phyloP scores from a whole-genome alignment of 495 filamentous ascomycete genomes.

The Collariella sp. region DNA sequence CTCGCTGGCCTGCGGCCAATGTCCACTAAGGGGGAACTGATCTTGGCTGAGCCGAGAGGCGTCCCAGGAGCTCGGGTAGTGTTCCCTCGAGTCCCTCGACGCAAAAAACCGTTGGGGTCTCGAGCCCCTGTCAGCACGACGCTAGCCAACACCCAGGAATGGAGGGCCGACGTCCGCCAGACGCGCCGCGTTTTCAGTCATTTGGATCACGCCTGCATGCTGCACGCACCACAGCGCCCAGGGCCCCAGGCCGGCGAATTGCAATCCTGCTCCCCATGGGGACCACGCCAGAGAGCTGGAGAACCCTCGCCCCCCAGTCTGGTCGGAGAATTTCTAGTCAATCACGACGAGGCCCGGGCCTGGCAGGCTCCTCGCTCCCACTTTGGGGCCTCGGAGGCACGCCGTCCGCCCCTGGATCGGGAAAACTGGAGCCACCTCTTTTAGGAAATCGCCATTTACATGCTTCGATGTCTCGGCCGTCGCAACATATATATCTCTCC shows the following conservation, averaged over 20 bases:
- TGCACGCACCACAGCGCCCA: background rate
- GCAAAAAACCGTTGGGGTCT: constrained; percentile 4
- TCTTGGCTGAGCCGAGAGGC: background rate
- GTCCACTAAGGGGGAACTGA: background rate
- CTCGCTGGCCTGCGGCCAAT: background rate
- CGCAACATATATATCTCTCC: background rate
- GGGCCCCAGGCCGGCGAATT: constrained; percentile 2
- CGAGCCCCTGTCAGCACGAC: background rate
- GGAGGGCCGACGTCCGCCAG: constrained; percentile 10
- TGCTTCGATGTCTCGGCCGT: background rate
- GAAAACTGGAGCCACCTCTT: background rate
- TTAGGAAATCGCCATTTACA: background rate
- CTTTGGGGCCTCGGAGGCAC: constrained; percentile 23
- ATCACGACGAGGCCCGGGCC: constrained; percentile 6
- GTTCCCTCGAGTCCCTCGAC: background rate
- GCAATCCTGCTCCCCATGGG: background rate
- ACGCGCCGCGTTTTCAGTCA: background rate
- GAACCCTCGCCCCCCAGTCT: constrained; percentile 1
- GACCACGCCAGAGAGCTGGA: constrained; percentile 4
- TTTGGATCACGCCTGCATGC: constrained; percentile 2
- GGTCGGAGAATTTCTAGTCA: constrained; percentile 16
- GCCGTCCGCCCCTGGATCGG: constrained; percentile 13
- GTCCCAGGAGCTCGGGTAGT: constrained; percentile 6
- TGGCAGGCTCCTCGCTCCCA: constrained; percentile 13
- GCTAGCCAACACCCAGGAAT: constrained; percentile 4